Percentiles rank a stretch among this genome's conserved stretches.
Conservation (phyloP, 768 basidiomycete species). For the Baorangia bicolor region DNA sequence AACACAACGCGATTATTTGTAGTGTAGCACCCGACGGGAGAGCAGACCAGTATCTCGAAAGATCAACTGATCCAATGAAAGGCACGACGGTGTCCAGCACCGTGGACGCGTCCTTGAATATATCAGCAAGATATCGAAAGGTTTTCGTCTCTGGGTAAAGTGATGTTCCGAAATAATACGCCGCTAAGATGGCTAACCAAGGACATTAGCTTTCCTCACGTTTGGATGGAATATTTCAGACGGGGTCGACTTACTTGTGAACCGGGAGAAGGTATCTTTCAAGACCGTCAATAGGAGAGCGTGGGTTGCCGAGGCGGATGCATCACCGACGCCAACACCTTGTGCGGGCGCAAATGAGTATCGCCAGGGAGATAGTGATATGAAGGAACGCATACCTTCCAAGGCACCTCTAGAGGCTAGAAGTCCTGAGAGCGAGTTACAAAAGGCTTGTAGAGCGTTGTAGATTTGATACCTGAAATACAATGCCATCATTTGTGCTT, state of each 20-base stretch:
- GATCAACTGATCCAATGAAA: slow-evolving; percentile 37
- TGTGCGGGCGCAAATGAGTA: slow-evolving; percentile 17
- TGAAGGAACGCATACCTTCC: slow-evolving; percentile 45
- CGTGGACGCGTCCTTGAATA: slow-evolving; percentile 61
- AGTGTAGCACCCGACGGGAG: slow-evolving; percentile 32
- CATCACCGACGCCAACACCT: slow-evolving; percentile 69
- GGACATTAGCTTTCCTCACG: not conserved
- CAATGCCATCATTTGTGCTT: not conserved
- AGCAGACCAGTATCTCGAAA: slow-evolving; percentile 35
- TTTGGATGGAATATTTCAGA: not conserved
- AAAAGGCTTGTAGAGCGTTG: slow-evolving; percentile 69
- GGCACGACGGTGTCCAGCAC: slow-evolving; percentile 63
- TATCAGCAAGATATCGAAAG: slow-evolving; percentile 65
- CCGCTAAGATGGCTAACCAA: slow-evolving; percentile 56
- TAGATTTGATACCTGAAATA: slow-evolving; percentile 57
- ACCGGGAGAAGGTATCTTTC: slow-evolving; percentile 61
- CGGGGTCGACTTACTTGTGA: slow-evolving; percentile 50
- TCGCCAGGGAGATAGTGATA: not conserved
- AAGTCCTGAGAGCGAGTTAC: slow-evolving; percentile 61
- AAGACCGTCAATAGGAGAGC: slow-evolving; percentile 64
- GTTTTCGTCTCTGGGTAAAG: slow-evolving; percentile 70
- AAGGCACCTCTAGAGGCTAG: slow-evolving; percentile 66
- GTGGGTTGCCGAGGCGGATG: slow-evolving; percentile 62
- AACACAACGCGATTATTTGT: slow-evolving; percentile 50
- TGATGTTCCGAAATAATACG: slow-evolving; percentile 60